These are phyloP conservation scores for Pecoramyces ruminantium DNA, from an alignment of 192 early-diverging fungal genomes.

Conservation along the genomic window DNA sequence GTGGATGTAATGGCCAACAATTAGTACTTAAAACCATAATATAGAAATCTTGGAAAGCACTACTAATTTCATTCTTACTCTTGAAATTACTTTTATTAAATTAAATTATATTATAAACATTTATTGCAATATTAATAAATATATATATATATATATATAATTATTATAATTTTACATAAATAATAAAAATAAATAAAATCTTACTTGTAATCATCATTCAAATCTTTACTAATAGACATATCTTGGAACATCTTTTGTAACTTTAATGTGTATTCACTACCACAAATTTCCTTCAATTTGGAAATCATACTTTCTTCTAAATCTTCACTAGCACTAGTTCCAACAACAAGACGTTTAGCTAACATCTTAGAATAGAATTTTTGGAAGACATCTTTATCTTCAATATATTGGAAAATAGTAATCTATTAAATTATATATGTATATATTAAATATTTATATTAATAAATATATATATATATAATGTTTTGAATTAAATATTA, in stretches of 20 bases:
- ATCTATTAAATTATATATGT: constrained; percentile 12
- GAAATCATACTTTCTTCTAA: constrained; percentile 66
- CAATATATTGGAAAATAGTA: constrained; percentile 66
- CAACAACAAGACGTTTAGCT: constrained; percentile 61
- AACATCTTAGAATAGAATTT: constrained; percentile 76
- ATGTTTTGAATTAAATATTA: too few relatives aligned
- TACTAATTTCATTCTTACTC: not conserved
- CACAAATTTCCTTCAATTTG: constrained; percentile 57
- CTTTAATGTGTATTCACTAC: constrained; percentile 70
- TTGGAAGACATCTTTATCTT: constrained; percentile 84
- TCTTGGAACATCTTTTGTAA: constrained; percentile 80
- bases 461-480: too few relatives aligned
- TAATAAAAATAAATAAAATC: constrained; percentile 10
- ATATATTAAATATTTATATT: too few relatives aligned
- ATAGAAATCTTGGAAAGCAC: constrained; percentile 49
- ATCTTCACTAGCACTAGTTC: constrained; percentile 55
- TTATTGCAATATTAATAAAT: too few relatives aligned
- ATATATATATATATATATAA: constrained; percentile 6
- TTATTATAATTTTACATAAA: constrained; percentile 22
- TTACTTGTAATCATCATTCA: constrained; percentile 32
- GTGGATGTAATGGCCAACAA: constrained; percentile 74
- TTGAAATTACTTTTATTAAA: constrained; percentile 6
- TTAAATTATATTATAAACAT: too few relatives aligned
- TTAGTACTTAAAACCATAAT: constrained; percentile 75
- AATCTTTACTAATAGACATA: constrained; percentile 53